These are phyloP conservation scores for Gamsiella multidivaricata DNA, from an alignment of 192 early-diverging fungal species.

Conservation along the genomic window DNA sequence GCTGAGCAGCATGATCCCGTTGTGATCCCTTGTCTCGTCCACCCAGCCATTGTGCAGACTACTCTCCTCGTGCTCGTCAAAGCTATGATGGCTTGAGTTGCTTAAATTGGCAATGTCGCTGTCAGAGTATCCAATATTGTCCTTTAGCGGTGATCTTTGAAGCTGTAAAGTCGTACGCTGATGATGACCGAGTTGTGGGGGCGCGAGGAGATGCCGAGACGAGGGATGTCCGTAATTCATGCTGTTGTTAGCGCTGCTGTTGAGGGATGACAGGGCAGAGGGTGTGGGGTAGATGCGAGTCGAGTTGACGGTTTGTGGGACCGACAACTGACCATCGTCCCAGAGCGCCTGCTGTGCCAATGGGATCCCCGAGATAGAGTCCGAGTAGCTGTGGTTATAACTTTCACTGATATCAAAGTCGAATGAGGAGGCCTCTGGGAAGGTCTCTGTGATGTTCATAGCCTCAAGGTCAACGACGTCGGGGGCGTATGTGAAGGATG, in stretches of 20 bases:
- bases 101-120: slow-evolving; percentile 2
- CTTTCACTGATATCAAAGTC: slow-evolving; percentile 39
- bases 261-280: slow-evolving; percentile 33
- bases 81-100: not conserved
- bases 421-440: slow-evolving; percentile 45
- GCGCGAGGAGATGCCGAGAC: slow-evolving; percentile 29
- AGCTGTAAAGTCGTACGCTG: slow-evolving; percentile 14
- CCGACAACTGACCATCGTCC: slow-evolving; percentile 45
- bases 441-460: slow-evolving; percentile 53
- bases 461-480: slow-evolving; percentile 49
- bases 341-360: slow-evolving; percentile 45
- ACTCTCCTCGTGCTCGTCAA: slow-evolving; percentile 25
- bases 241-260: slow-evolving; percentile 49
- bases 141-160: slow-evolving; percentile 28
- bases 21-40: slow-evolving; percentile 39
- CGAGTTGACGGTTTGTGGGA: slow-evolving; percentile 17
- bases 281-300: slow-evolving; percentile 20
- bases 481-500: slow-evolving; percentile 44
- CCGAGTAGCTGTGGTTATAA: slow-evolving; percentile 48
- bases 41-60: slow-evolving; percentile 34
- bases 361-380: slow-evolving; percentile 47
- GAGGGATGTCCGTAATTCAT: slow-evolving; percentile 17
- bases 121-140: slow-evolving; percentile 16
- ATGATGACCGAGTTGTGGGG: slow-evolving; percentile 14
- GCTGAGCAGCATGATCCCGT: slow-evolving; percentile 37